Conservation (phyloP, 208 protist genomes). For the Wallacemonas sp. region DNA sequence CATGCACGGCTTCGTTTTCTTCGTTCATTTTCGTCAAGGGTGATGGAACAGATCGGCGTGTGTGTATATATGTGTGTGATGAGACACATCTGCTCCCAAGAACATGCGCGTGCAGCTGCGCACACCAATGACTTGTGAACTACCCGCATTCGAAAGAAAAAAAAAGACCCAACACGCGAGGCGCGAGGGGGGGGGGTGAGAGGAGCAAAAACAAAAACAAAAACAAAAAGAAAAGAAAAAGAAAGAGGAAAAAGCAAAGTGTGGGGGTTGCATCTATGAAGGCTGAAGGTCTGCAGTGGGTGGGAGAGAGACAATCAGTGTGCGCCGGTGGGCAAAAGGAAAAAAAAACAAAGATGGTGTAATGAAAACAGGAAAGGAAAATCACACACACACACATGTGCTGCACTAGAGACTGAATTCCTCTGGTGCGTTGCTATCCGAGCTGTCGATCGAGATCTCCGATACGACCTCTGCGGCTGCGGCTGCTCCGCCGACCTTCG, state of each 20-base stretch:
- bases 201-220: background rate
- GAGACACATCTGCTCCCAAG: no score
- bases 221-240: conserved; percentile 18
- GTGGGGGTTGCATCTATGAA: background rate
- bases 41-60: no score
- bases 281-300: background rate
- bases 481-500: background rate
- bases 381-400: conserved; percentile 4
- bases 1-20: no score
- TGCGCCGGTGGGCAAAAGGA: background rate
- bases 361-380: conserved; percentile 13
- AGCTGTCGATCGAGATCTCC: background rate
- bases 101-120: no score
- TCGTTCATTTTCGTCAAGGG: no score
- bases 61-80: no score
- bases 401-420: conserved; percentile 10
- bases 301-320: background rate
- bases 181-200: background rate
- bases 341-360: background rate
- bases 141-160: no score
- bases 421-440: conserved; percentile 1
- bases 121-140: no score
- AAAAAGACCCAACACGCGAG: no score
- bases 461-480: background rate
- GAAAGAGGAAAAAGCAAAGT: conserved; percentile 7